Conservation (phyloP, 2,329 filamentous ascomycete genomes). For the Nectriaceae sp. region DNA sequence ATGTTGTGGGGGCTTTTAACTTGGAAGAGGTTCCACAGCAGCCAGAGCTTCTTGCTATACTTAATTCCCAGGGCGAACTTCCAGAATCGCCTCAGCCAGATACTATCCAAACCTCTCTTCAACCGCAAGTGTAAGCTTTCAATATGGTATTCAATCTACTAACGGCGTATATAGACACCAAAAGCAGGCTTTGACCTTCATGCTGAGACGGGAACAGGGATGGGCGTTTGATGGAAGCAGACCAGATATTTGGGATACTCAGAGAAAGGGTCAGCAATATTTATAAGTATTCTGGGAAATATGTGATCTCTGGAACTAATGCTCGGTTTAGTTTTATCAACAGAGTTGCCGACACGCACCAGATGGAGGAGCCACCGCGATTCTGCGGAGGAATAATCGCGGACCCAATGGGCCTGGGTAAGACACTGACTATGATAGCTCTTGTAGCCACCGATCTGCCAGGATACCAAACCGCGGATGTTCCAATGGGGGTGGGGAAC, state of each 20-base stretch:
- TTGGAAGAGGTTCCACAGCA: constrained; percentile 7
- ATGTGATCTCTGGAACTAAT: neutral
- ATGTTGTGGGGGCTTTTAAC: neutral
- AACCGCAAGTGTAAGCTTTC: constrained; percentile 18
- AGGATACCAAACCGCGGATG: too few relatives aligned
- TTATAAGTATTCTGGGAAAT: constrained; percentile 27
- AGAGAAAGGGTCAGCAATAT: constrained; percentile 17
- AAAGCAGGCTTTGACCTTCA: constrained; percentile 45
- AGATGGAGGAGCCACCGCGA: constrained; percentile 32
- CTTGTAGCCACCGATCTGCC: constrained; percentile 31
- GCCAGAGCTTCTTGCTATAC: constrained; percentile 24
- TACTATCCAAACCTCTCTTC: constrained; percentile 22
- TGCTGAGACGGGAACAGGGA: constrained; percentile 39
- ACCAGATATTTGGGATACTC: constrained; percentile 37
- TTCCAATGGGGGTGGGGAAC: too few relatives aligned
- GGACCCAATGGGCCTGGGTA: constrained; percentile 49
- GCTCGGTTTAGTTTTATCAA: constrained; percentile 36
- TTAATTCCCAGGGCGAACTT: constrained; percentile 28
- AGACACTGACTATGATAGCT: constrained; percentile 46
- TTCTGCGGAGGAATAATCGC: constrained; percentile 49
- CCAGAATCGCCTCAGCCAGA: constrained; percentile 31
- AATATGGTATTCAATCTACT: neutral
- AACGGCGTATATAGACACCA: constrained; percentile 38
- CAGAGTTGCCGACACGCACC: constrained; percentile 27
- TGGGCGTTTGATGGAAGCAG: constrained; percentile 32